Conservation (phyloP, 495 filamentous ascomycete species). For the Jackrogersella minutella region DNA sequence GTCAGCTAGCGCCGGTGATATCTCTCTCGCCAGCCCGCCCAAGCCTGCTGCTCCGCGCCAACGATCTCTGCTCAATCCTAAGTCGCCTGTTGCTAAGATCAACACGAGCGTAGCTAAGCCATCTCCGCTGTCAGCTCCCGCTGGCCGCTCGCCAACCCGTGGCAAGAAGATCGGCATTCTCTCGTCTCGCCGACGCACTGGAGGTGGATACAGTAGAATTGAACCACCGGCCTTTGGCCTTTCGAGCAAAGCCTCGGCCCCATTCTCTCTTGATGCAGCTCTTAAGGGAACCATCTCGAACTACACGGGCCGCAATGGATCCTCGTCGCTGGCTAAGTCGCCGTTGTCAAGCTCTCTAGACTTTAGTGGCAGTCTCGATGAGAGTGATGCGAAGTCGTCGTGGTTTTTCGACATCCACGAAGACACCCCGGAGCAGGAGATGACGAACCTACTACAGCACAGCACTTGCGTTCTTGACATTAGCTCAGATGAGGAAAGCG, state of each 20-base stretch:
- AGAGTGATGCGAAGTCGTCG: slow-evolving; percentile 62
- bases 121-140: slow-evolving; percentile 61
- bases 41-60: slow-evolving; percentile 52
- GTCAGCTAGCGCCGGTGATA: slow-evolving; percentile 47
- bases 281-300: slow-evolving; percentile 71
- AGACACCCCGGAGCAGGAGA: slow-evolving; percentile 86
- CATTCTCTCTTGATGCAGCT: slow-evolving; percentile 83
- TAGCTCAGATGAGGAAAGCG: slow-evolving; percentile 70
- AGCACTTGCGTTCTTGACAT: slow-evolving; percentile 87
- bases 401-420: slow-evolving; percentile 98
- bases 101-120: slow-evolving; percentile 50
- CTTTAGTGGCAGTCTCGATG: slow-evolving; percentile 34
- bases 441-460: slow-evolving; percentile 91
- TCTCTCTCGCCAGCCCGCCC: slow-evolving; percentile 42
- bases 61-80: slow-evolving; percentile 55
- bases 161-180: slow-evolving; percentile 69
- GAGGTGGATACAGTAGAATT: slow-evolving; percentile 61
- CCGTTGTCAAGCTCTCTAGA: slow-evolving; percentile 24
- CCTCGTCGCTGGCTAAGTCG: slow-evolving; percentile 27
- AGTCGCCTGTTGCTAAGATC: slow-evolving; percentile 53
- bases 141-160: slow-evolving; percentile 69
- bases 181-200: slow-evolving; percentile 65
- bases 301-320: slow-evolving; percentile 52
- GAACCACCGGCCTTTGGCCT: slow-evolving; percentile 63
- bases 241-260: slow-evolving; percentile 50